Percentiles rank a stretch among this genome's conserved stretches.
Conservation (phyloP, 2,329 filamentous ascomycete genomes). For the Rhynchosporium agropyri region DNA sequence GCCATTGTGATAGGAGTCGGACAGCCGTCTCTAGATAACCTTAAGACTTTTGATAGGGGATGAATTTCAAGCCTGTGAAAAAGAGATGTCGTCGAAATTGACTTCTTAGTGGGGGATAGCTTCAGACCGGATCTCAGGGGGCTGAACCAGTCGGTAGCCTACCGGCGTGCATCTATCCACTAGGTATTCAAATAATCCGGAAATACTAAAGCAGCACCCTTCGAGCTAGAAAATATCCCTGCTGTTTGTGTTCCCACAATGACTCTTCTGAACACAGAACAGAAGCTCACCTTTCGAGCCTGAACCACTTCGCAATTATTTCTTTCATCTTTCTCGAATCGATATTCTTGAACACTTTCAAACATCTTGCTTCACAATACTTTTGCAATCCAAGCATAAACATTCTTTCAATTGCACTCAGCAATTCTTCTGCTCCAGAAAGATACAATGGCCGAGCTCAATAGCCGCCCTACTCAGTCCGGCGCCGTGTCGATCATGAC, state of each 20-base stretch:
- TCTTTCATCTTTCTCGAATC: background rate
- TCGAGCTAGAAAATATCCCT: background rate
- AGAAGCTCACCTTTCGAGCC: background rate
- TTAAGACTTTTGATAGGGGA: background rate
- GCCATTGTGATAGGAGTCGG: constrained; percentile 52
- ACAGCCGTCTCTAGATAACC: too few relatives aligned
- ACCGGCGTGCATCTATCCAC: background rate
- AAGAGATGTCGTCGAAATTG: constrained; percentile 15
- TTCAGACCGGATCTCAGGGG: background rate
- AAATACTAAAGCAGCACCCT: constrained; percentile 4
- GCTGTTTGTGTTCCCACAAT: constrained; percentile 10
- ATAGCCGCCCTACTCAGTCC: constrained; percentile 12
- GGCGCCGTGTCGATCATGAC: constrained; percentile 6
- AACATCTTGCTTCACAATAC: background rate
- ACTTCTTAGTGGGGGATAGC: background rate
- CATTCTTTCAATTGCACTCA: background rate
- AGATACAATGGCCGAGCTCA: background rate
- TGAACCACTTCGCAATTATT: background rate
- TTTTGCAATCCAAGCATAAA: background rate
- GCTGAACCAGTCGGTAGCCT: background rate
- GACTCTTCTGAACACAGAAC: background rate
- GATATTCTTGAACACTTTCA: background rate
- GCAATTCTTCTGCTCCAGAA: background rate
- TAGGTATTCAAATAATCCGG: background rate
- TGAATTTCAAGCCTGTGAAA: background rate